Percentiles rank a stretch among this genome's conserved stretches.
Conservation (phyloP, 2,329 filamentous ascomycete species). For the Elsinoe fawcettii region DNA sequence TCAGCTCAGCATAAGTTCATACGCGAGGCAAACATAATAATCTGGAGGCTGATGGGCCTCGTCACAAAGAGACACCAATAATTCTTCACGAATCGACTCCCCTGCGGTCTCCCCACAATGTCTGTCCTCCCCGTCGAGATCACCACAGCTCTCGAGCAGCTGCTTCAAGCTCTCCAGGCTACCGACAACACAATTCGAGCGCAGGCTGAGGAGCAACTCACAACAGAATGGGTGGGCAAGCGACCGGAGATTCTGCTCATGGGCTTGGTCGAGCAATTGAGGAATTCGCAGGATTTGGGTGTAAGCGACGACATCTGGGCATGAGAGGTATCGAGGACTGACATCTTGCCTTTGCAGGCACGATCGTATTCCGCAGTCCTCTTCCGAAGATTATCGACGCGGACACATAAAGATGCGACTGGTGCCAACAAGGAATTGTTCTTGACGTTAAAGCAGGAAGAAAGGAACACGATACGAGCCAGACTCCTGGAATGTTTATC, state of each 20-base stretch:
- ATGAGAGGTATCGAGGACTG: conserved; percentile 6
- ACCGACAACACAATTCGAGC: conserved; percentile 79
- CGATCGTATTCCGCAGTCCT: conserved; percentile 89
- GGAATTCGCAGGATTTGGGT: conserved; percentile 62
- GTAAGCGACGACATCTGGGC: conserved; percentile 45
- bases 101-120: conserved; percentile 21
- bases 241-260: conserved; percentile 84
- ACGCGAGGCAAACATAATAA: background rate
- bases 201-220: conserved; percentile 82
- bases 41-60: conserved; percentile 9
- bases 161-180: conserved; percentile 81
- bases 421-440: conserved; percentile 77
- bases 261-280: conserved; percentile 88
- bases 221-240: conserved; percentile 76
- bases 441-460: conserved; percentile 64
- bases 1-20: background rate
- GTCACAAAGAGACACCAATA: background rate
- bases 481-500: conserved; percentile 74
- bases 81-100: background rate
- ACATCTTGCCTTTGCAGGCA: conserved; percentile 47
- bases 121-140: conserved; percentile 79
- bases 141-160: conserved; percentile 73
- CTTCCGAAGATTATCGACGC: conserved; percentile 87
- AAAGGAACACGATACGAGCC: conserved; percentile 69
- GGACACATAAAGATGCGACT: conserved; percentile 66